Evolutionary conservation across 805 yeast genomes (phyloP).

Genomic region (Pichia eremophila): DNA sequence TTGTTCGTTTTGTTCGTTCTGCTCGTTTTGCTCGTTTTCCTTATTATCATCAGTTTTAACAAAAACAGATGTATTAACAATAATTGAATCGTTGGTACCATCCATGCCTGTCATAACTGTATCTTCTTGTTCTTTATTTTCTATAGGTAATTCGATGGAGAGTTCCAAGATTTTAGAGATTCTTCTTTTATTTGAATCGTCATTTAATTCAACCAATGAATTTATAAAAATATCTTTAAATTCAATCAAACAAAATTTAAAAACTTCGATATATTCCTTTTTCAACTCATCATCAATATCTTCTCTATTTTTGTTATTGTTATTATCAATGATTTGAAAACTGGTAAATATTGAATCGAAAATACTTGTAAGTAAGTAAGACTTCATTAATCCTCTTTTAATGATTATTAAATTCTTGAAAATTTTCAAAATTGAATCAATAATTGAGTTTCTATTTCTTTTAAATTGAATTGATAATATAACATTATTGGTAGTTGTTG

Average conservation of each 20-base stretch:
- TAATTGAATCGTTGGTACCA: neutral
- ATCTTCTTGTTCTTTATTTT: neutral
- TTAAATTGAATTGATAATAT: constrained; percentile 24
- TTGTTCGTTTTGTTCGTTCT: too few relatives aligned
- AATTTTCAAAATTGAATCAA: constrained; percentile 15
- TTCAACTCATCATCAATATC: neutral
- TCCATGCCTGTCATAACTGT: constrained; percentile 1
- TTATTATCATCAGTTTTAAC: neutral
- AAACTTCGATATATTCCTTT: constrained; percentile 6
- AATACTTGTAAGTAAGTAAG: constrained; percentile 14
- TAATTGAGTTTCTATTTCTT: constrained; percentile 17
- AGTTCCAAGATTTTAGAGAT: neutral
- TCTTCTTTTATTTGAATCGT: neutral
- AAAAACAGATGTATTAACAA: neutral
- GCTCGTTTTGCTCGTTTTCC: neutral
- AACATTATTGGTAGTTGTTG: constrained; percentile 20
- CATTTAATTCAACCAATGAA: constrained; percentile 8
- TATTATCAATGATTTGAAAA: constrained; percentile 15
- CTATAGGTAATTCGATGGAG: neutral
- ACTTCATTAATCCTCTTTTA: constrained; percentile 9
- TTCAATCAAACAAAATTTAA: constrained; percentile 9
- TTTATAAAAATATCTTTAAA: constrained; percentile 12
- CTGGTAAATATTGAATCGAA: constrained; percentile 19
- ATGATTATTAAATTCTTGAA: constrained; percentile 7
- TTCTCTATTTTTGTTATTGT: neutral